These are phyloP conservation scores for Termitomyces eurrhizus DNA, from an alignment of 768 basidiomycete genomes.

Conservation along the genomic window DNA sequence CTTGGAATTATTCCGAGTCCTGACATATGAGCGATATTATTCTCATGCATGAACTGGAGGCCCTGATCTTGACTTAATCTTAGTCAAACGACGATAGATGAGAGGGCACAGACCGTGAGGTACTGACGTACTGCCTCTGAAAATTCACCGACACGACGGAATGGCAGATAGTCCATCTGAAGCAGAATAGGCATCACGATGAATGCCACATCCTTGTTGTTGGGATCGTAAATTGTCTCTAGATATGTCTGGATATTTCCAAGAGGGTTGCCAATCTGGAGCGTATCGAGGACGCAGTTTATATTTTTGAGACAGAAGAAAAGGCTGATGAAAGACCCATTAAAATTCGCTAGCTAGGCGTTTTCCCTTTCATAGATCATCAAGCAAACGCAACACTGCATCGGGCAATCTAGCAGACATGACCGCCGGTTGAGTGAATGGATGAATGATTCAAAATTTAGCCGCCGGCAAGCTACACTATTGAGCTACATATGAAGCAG, in stretches of 20 bases:
- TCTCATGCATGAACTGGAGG: too few relatives aligned
- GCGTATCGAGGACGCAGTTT: not conserved
- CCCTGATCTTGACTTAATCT: too few relatives aligned
- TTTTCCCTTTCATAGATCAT: not conserved
- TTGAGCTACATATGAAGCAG: too few relatives aligned
- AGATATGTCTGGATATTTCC: not conserved
- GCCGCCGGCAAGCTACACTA: too few relatives aligned
- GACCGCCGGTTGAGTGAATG: too few relatives aligned
- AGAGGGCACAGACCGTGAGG: slow-evolving; percentile 2
- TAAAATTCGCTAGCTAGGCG: not conserved
- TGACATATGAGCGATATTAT: too few relatives aligned
- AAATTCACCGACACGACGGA: slow-evolving; percentile 10
- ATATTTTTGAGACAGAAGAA: not conserved
- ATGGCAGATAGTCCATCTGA: slow-evolving; percentile 2
- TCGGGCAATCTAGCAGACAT: not conserved
- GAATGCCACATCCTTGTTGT: too few relatives aligned
- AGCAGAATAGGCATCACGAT: slow-evolving; percentile 7
- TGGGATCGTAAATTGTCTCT: too few relatives aligned
- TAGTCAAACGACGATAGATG: not conserved
- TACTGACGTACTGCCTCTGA: slow-evolving; percentile 6
- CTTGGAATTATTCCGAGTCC: too few relatives aligned
- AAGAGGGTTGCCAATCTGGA: not conserved
- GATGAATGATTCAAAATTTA: too few relatives aligned
- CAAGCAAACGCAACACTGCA: not conserved
- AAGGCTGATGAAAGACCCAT: not conserved